Percentiles rank a stretch among this genome's conserved stretches.
Evolutionary conservation across 2,329 filamentous ascomycete genomes (phyloP).

Genomic region (Madurella mycetomatis): DNA sequence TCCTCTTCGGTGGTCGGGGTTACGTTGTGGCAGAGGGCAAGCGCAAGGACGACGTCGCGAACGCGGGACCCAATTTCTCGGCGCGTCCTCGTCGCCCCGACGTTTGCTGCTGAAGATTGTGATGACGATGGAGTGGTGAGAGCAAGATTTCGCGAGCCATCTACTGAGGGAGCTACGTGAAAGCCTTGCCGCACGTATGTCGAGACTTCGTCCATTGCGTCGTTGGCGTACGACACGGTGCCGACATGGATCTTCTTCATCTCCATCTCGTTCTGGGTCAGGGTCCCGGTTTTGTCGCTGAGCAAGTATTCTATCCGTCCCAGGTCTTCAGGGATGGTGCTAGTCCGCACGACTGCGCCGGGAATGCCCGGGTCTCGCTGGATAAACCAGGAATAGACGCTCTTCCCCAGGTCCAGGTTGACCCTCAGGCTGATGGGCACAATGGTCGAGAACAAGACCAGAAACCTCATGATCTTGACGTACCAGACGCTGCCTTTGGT

Average conservation of each 20-base stretch:
- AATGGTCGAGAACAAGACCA: conserved; percentile 98
- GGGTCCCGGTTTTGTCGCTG: conserved; percentile 95
- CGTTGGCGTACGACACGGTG: conserved; percentile 95
- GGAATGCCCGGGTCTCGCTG: conserved; percentile 86
- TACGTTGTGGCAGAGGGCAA: conserved; percentile 95
- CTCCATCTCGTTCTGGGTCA: conserved; percentile 98
- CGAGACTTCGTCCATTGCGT: conserved; percentile 96
- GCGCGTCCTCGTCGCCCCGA: conserved; percentile 71
- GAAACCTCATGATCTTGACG: conserved; percentile 94
- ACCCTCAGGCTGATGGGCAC: conserved; percentile 95
- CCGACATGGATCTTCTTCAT: conserved; percentile 98
- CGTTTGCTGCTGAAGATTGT: conserved; percentile 55
- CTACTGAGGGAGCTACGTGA: conserved; percentile 46
- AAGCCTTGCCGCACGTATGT: conserved; percentile 85
- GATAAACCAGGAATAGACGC: conserved; percentile 92
- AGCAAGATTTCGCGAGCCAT: conserved; percentile 40
- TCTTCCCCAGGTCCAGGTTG: conserved; percentile 96
- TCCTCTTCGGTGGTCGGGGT: conserved; percentile 86
- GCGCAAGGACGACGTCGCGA: conserved; percentile 83
- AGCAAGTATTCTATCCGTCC: conserved; percentile 94
- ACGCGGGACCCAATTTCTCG: conserved; percentile 92
- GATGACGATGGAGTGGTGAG: conserved; percentile 74
- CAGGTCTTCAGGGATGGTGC: conserved; percentile 94
- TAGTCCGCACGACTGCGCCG: conserved; percentile 89
- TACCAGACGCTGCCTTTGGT: conserved; percentile 75